Evolutionary conservation across 2,329 filamentous ascomycete genomes (phyloP), one percentile per base, ranked within the genome.

Genomic region (Phialocephala sp.): DNA sequence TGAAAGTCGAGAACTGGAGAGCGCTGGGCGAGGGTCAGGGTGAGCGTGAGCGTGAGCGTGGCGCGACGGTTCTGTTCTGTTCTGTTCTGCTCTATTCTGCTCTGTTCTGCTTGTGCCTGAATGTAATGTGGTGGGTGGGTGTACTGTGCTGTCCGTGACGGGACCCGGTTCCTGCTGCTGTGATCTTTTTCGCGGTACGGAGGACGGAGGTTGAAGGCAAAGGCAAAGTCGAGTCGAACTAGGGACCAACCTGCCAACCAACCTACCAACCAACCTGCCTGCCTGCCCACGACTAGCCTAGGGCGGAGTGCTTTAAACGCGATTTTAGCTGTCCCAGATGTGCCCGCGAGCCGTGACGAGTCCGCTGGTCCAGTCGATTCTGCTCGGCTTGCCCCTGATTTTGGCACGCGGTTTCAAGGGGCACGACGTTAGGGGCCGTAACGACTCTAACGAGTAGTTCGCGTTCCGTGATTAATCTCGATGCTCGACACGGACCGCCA

Each of bases 401-500:
- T 50, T 22, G 6, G 45, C 20, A 22, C 50, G 50, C 50, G 45
- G 20, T 50, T 50, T 20, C 20, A 50, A 20, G 50, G 50, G 50
- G 22, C 50, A n/a, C 18, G 45, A 32, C 27, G 27, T 32, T 32
- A 32, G 27, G 27, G 27, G 3, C 27, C 27, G 27, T 6, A 32
- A 6, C 27, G 27, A 32, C 3, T 32, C 27, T 6, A 32, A 6
- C 27, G 27, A 32, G 27, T 32, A 3, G 27, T 32, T 32, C 27
- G 27, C 27, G n/a, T 50, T 50, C 45, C 45, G 45, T 14, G 50
- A 54, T 54, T 54, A 54, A 54, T 54, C 8, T 15, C 22, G 50
- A 35, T 14, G 24, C 27, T 32, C 27, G 27, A 32, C 27, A 32
- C 27, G 27, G 27, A 32, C 27, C 27, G 27, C 27, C 27, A 32